Evolutionary conservation across 2,329 filamentous ascomycete genomes (phyloP).

Genomic region (Scedosporium dehoogii): DNA sequence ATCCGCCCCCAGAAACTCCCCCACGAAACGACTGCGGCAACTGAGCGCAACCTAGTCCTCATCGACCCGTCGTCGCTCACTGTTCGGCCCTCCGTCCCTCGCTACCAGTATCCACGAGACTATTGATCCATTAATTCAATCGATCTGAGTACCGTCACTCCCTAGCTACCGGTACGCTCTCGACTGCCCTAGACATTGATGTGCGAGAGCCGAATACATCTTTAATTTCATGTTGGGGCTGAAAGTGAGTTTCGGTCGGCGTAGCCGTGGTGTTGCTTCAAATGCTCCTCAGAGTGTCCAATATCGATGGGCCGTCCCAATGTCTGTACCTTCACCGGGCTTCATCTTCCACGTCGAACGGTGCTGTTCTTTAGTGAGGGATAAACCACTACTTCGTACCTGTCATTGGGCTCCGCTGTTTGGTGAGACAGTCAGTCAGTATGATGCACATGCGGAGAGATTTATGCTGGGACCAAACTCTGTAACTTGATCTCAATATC

Average conservation of each 20-base stretch:
- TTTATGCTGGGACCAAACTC: neutral
- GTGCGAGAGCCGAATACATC: neutral
- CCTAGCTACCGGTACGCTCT: neutral
- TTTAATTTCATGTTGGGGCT: neutral
- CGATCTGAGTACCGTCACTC: neutral
- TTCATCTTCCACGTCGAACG: no score
- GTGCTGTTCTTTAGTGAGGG: neutral
- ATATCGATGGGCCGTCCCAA: no score
- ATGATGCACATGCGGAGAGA: slow-evolving; percentile 2
- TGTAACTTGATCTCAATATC: no score
- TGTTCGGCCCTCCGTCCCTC: neutral
- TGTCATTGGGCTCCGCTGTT: neutral
- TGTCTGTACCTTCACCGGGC: no score
- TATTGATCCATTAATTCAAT: neutral
- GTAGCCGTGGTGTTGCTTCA: no score
- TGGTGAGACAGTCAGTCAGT: neutral
- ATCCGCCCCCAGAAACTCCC: slow-evolving; percentile 1
- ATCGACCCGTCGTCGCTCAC: neutral
- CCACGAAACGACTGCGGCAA: neutral
- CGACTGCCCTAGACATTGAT: neutral
- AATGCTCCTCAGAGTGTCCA: no score
- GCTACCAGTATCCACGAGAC: neutral
- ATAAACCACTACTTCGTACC: neutral
- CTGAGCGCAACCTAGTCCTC: neutral
- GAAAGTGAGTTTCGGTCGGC: no score